Conservation (phyloP, 176 grass and related monocot genomes). For the Oryza punctata region DNA sequence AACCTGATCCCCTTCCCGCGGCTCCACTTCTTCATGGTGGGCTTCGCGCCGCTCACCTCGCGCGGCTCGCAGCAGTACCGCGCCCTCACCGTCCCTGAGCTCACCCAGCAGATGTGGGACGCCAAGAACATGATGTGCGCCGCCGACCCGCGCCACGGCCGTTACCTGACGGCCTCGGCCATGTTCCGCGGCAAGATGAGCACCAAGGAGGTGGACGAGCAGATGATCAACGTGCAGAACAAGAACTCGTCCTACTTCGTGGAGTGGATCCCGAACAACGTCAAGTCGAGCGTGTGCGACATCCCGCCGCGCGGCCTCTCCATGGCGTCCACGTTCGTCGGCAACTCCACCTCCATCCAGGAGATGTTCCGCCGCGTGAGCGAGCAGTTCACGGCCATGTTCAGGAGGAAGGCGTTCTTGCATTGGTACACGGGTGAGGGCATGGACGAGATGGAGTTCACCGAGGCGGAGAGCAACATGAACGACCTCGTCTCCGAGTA, state of each 20-base stretch:
- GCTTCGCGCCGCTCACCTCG: slow-evolving; percentile 70
- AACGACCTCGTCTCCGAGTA: slow-evolving; percentile 59
- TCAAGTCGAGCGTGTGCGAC: slow-evolving; percentile 79
- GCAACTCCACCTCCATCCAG: slow-evolving; percentile 83
- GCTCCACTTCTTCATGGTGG: slow-evolving; percentile 94
- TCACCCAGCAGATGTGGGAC: slow-evolving; percentile 88
- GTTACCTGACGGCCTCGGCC: slow-evolving; percentile 73
- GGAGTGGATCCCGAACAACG: slow-evolving; percentile 77
- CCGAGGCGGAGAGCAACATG: slow-evolving; percentile 66
- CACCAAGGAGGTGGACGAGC: slow-evolving; percentile 88
- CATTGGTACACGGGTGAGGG: slow-evolving; percentile 84
- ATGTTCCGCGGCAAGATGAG: slow-evolving; percentile 94
- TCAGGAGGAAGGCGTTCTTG: slow-evolving; percentile 90
- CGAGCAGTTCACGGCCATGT: slow-evolving; percentile 89
- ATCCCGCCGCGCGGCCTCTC: slow-evolving; percentile 64
- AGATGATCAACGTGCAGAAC: slow-evolving; percentile 85
- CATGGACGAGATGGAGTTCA: slow-evolving; percentile 99
- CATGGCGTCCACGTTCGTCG: slow-evolving; percentile 73
- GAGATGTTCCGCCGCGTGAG: slow-evolving; percentile 80
- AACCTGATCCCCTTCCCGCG: slow-evolving; percentile 80
- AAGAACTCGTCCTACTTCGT: slow-evolving; percentile 87
- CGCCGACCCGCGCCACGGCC: slow-evolving; percentile 60
- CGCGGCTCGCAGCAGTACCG: slow-evolving; percentile 81
- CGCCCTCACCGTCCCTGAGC: slow-evolving; percentile 65
- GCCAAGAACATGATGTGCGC: slow-evolving; percentile 92